These are phyloP conservation scores for Nigrospora oryzae DNA, from an alignment of 2,329 filamentous ascomycete genomes.

Conservation along the genomic window DNA sequence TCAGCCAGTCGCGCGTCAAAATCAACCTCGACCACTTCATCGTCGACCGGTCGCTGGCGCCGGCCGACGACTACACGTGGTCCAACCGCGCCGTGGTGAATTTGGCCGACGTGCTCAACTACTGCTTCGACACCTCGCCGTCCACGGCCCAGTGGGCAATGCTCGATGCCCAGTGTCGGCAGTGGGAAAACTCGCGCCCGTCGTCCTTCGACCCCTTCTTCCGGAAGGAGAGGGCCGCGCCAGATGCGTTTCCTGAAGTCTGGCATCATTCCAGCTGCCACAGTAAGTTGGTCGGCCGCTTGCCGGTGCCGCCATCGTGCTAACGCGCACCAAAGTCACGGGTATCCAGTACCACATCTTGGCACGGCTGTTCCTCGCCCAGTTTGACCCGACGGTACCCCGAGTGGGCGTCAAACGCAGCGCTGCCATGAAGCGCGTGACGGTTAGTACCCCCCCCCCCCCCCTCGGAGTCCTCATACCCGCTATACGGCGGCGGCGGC, in stretches of 20 bases:
- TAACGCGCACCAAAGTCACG: slow-evolving; percentile 30
- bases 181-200: slow-evolving; percentile 39
- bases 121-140: slow-evolving; percentile 41
- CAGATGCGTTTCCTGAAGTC: slow-evolving; percentile 45
- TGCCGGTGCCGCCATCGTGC: neutral
- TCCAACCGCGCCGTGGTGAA: slow-evolving; percentile 53
- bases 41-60: slow-evolving; percentile 39
- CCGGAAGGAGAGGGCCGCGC: slow-evolving; percentile 24
- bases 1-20: slow-evolving; percentile 34
- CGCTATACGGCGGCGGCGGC: neutral
- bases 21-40: slow-evolving; percentile 41
- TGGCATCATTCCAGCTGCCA: slow-evolving; percentile 49
- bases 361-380: slow-evolving; percentile 45
- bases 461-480: neutral
- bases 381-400: slow-evolving; percentile 46
- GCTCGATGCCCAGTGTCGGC: slow-evolving; percentile 31
- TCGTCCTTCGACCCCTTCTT: slow-evolving; percentile 47
- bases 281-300: slow-evolving; percentile 22
- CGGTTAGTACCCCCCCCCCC: slow-evolving; percentile 26
- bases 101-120: slow-evolving; percentile 55
- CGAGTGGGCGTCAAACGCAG: slow-evolving; percentile 31
- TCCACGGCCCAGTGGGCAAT: slow-evolving; percentile 29
- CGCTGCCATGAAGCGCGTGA: slow-evolving; percentile 27
- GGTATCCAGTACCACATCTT: slow-evolving; percentile 53
- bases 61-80: slow-evolving; percentile 45